Percentiles rank a stretch among this genome's conserved stretches.
These are phyloP conservation scores for Rubus parviflorus DNA, from an alignment of 306 rosid genomes.

Conservation along the genomic window DNA sequence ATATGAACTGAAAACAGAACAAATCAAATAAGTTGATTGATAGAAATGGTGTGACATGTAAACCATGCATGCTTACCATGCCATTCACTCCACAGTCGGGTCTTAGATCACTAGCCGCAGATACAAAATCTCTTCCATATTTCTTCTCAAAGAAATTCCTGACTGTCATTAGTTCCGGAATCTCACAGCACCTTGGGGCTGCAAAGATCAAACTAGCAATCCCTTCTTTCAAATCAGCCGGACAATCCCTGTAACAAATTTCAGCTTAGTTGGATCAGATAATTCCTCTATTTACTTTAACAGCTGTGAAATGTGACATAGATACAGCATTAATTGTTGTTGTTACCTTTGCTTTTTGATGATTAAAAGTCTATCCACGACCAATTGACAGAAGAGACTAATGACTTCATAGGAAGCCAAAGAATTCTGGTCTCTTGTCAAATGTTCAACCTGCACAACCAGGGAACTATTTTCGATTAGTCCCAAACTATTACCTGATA, in stretches of 20 bases:
- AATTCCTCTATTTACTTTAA: not conserved
- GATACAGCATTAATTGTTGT: not conserved
- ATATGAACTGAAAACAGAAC: not conserved
- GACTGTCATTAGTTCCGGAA: slow-evolving; percentile 76
- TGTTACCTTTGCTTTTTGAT: slow-evolving; percentile 80
- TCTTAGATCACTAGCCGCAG: slow-evolving; percentile 84
- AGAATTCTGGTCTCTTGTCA: slow-evolving; percentile 82
- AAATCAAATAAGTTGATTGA: not conserved
- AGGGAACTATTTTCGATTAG: not conserved
- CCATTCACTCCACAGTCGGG: slow-evolving; percentile 88
- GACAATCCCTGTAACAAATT: slow-evolving; percentile 67
- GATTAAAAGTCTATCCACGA: slow-evolving; percentile 75
- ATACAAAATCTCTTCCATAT: slow-evolving; percentile 86
- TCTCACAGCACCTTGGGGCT: slow-evolving; percentile 84
- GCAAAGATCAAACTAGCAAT: slow-evolving; percentile 88
- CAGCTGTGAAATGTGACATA: slow-evolving; percentile 7
- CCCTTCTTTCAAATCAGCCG: slow-evolving; percentile 90
- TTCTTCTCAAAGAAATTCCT: slow-evolving; percentile 82
- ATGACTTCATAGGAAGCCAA: slow-evolving; percentile 88
- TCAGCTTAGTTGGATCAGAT: slow-evolving; percentile 26
- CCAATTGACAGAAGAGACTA: slow-evolving; percentile 79
- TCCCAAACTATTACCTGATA: not conserved
- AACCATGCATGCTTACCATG: slow-evolving; percentile 42
- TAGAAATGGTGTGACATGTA: not conserved
- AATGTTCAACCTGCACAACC: slow-evolving; percentile 81